phyloP scores from a whole-genome alignment of 2,329 filamentous ascomycete genomes.

The Escovopsis sp. region DNA sequence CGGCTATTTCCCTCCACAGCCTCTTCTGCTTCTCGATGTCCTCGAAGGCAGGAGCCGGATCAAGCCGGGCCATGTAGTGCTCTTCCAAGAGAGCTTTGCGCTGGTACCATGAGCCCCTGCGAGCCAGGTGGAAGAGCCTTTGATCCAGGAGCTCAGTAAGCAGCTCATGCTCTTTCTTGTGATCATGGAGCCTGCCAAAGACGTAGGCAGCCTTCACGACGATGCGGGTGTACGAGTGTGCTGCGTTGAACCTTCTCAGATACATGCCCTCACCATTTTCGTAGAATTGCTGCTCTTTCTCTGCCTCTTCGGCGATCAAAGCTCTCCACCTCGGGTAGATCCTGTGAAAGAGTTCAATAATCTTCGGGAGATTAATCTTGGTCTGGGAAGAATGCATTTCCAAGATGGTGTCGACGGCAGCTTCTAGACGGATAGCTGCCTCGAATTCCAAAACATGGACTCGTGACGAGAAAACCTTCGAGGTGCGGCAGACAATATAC shows the following conservation, averaged over 20 bases:
- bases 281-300: constrained; percentile 63
- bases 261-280: constrained; percentile 79
- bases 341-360: constrained; percentile 57
- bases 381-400: constrained; percentile 62
- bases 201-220: constrained; percentile 74
- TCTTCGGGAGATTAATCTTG: constrained; percentile 47
- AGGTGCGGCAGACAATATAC: constrained; percentile 80
- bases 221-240: constrained; percentile 86
- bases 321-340: constrained; percentile 70
- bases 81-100: constrained; percentile 89
- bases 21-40: constrained; percentile 49
- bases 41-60: constrained; percentile 23
- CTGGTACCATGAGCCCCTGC: constrained; percentile 88
- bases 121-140: constrained; percentile 67
- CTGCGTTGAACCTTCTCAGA: constrained; percentile 75
- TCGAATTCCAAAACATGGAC: constrained; percentile 74
- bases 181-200: constrained; percentile 67
- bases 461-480: constrained; percentile 74
- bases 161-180: constrained; percentile 61
- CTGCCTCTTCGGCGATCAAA: constrained; percentile 58
- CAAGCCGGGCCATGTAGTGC: constrained; percentile 69
- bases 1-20: constrained; percentile 64
- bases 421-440: constrained; percentile 67
- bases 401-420: constrained; percentile 63
- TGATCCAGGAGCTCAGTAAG: constrained; percentile 65